These are phyloP conservation scores for Clitoria ternatea DNA, from an alignment of 306 rosid genomes.

Conservation along the genomic window DNA sequence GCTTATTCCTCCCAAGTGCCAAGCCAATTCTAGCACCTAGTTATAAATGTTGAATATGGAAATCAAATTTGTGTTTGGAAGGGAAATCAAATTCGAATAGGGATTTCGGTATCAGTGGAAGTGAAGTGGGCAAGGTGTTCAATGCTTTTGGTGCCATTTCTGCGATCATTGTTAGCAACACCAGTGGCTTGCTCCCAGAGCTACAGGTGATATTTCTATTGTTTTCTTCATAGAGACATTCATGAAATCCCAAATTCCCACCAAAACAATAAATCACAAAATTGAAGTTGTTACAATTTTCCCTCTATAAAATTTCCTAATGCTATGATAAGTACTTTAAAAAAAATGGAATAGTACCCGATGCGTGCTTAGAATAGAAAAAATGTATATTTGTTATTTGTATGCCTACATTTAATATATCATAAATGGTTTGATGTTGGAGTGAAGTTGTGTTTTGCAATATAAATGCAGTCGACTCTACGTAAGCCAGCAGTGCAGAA, in stretches of 20 bases:
- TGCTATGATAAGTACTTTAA: too few species aligned
- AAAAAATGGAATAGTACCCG: too few species aligned
- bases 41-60: too few species aligned
- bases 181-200: conserved; percentile 49
- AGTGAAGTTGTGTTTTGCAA: background rate
- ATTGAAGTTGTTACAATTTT: too few species aligned
- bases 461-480: conserved; percentile 40
- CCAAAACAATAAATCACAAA: too few species aligned
- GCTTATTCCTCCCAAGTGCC: background rate
- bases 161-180: conserved; percentile 44
- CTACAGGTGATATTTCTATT: conserved; percentile 38
- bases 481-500: conserved; percentile 44
- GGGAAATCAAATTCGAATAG: conserved; percentile 37
- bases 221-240: background rate
- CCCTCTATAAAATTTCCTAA: too few species aligned
- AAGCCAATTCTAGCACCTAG: too few species aligned
- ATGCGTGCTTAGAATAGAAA: background rate
- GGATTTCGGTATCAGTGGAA: conserved; percentile 37
- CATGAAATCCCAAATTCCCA: background rate
- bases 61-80: conserved; percentile 15
- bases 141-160: conserved; percentile 48
- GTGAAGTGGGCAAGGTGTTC: conserved; percentile 34
- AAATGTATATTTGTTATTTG: background rate
- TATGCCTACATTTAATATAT: background rate
- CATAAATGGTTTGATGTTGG: background rate